These are phyloP conservation scores for Chaetomiaceae sp. DNA, from an alignment of 2,329 filamentous ascomycete species.

Conservation along the genomic window DNA sequence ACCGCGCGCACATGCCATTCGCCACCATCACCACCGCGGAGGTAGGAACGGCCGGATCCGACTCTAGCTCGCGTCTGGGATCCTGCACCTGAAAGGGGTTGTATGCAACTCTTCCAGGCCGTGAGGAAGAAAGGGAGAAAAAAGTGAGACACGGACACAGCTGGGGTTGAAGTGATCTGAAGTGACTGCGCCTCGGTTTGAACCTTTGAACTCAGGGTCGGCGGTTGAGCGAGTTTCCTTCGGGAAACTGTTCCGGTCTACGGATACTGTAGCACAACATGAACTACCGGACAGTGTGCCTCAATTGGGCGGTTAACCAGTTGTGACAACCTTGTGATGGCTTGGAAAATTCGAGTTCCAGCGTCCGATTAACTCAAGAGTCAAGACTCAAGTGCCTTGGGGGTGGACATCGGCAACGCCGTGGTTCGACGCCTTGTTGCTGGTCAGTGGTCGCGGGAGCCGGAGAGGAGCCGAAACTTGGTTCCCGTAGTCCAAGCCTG, in stretches of 20 bases:
- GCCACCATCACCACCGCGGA: constrained; percentile 2
- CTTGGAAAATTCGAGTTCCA: not conserved
- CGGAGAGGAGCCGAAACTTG: not conserved
- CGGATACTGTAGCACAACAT: too few species aligned
- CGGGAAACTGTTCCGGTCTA: too few species aligned
- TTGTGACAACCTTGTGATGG: too few species aligned
- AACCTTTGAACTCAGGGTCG: too few species aligned
- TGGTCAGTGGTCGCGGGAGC: not conserved
- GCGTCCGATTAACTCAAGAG: not conserved
- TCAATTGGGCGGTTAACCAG: too few species aligned
- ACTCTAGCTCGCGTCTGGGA: not conserved
- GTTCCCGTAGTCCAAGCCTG: constrained; percentile 1
- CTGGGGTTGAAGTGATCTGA: not conserved
- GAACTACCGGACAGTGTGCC: too few species aligned
- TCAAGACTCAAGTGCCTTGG: too few species aligned
- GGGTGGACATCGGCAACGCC: constrained; percentile 5
- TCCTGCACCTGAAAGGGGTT: constrained; percentile 3
- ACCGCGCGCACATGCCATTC: not conserved
- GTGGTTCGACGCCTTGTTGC: not conserved
- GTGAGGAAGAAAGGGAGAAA: not conserved
- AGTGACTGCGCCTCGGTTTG: too few species aligned
- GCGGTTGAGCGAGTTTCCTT: too few species aligned
- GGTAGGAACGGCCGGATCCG: not conserved
- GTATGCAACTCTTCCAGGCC: not conserved
- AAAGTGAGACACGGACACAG: not conserved